Evolutionary conservation across 495 filamentous ascomycete species (phyloP).

Genomic region (Trichoderma virens): DNA sequence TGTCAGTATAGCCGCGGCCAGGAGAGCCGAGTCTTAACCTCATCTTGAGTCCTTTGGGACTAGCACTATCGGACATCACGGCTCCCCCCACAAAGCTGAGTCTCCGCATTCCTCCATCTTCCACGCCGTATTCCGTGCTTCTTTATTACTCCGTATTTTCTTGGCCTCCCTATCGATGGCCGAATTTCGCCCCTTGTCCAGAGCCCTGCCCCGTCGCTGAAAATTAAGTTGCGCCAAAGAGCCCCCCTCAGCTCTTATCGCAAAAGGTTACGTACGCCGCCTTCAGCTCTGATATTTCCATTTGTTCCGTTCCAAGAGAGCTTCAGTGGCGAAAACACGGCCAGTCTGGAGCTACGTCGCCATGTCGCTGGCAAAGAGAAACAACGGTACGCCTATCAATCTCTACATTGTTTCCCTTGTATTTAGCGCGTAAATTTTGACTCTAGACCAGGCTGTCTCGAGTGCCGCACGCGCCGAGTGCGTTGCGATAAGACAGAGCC

Average conservation of each 20-base stretch:
- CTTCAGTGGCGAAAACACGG: not conserved
- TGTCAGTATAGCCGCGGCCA: not conserved
- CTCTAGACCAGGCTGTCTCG: not conserved
- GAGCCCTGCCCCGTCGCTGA: not conserved
- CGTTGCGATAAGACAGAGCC: slow-evolving; percentile 7
- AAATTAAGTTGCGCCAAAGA: not conserved
- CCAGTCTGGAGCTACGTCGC: not conserved
- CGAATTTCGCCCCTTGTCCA: not conserved
- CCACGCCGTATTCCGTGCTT: not conserved
- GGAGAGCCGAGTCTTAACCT: not conserved
- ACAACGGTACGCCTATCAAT: not conserved
- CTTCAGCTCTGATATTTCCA: not conserved
- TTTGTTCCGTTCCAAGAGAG: not conserved
- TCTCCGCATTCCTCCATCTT: not conserved
- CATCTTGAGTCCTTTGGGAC: not conserved
- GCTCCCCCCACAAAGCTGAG: not conserved
- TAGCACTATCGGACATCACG: not conserved
- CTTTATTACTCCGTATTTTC: not conserved
- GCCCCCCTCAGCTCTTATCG: not conserved
- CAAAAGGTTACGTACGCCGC: not conserved
- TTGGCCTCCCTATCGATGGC: not conserved
- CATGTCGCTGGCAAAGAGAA: slow-evolving; percentile 6
- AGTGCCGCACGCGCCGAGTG: slow-evolving; percentile 7
- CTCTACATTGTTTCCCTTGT: not conserved
- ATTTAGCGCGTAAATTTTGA: not conserved